Evolutionary conservation across 352 stramenopile species (phyloP).

Genomic region (Phytophthora pisi): DNA sequence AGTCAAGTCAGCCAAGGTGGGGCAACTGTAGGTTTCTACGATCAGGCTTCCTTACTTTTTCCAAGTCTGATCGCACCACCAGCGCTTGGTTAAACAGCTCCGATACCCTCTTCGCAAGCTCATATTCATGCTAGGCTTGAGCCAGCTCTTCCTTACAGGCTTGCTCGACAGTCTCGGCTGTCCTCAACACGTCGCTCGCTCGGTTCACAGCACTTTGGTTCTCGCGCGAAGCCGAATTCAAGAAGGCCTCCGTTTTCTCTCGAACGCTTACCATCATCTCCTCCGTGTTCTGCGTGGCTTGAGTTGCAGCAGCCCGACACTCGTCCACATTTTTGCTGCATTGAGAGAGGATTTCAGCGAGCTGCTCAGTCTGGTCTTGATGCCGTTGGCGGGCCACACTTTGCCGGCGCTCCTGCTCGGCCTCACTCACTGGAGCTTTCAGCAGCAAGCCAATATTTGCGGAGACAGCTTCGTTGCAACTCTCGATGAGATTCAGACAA

Average conservation of each 20-base stretch:
- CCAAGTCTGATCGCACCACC: not conserved
- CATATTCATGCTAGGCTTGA: not conserved
- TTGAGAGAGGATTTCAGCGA: not conserved
- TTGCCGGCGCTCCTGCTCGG: conserved; percentile 2
- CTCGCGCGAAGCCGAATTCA: not conserved
- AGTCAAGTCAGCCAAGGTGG: not conserved
- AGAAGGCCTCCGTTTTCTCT: conserved; percentile 4
- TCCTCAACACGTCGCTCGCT: conserved; percentile 1
- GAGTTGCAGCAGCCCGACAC: conserved; percentile 1
- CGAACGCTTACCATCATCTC: conserved; percentile 8
- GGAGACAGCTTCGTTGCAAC: conserved; percentile 5
- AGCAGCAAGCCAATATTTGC: conserved; percentile 1
- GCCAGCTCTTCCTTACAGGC: not conserved
- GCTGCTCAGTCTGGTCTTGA: not conserved
- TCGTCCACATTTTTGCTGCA: conserved; percentile 5
- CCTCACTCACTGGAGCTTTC: not conserved
- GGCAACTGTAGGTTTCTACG: not conserved
- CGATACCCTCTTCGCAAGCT: conserved; percentile 1
- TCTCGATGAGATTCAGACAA: not conserved
- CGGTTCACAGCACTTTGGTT: conserved; percentile 4
- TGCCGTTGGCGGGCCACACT: not conserved
- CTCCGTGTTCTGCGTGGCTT: not conserved
- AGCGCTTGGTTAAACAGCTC: conserved; percentile 1
- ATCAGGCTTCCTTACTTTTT: not conserved
- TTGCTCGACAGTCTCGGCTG: not conserved